Base-by-base conservation (phyloP, 148 eudicot genomes). In the Spergularia marina region DNA sequence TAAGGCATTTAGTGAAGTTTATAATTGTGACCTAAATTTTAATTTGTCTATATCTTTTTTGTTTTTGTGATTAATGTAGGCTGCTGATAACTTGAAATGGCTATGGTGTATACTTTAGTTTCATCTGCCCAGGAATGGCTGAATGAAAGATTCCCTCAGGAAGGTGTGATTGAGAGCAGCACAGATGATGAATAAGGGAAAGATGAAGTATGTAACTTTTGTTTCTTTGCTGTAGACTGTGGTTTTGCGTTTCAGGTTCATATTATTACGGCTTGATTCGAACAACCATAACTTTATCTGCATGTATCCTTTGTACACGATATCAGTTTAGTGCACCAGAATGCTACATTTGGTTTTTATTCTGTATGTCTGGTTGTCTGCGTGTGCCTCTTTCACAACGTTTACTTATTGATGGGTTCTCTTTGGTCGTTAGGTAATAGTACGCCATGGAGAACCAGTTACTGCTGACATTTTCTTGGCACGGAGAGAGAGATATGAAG, bases 371-470 rank as follows among this genome's bases (percentile, higher is more conserved):
- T 30, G 34, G 34, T 30, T 30, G 34, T 30, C 34, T 30, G 34
- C 64, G 34, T 53, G 68, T 64, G 23, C 49, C 12, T 53, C 41
- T 59, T 53, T 53, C 63, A 53, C n/a, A 14, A 15, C 56, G 40
- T 56, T 66, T 13, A 12, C 53, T 23, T 20, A 18, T 17, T 76
- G 23, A 65, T 77, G 17, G 36, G 52, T 59, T 72, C 23, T 82
- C 13, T 84, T 34, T 75, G 72, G 4, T 58, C 47, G 63, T 78
- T 84, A 96, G 99, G 81, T 96, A 76, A 87, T 91, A 74, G 69
- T 96, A 56, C 99, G 98, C 47, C 99, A 96, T 78, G 99, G 99
- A 86, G 99, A 96, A 82, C 88, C 98, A n/a, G 98, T 96, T 39
- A 96, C 99, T 59, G 82, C 91, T 79, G 91, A 92, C 39, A 84